Percentiles rank a stretch among this genome's conserved stretches.
phyloP scores from a whole-genome alignment of 2,329 filamentous ascomycete species.

The Diaporthe vaccinii region DNA sequence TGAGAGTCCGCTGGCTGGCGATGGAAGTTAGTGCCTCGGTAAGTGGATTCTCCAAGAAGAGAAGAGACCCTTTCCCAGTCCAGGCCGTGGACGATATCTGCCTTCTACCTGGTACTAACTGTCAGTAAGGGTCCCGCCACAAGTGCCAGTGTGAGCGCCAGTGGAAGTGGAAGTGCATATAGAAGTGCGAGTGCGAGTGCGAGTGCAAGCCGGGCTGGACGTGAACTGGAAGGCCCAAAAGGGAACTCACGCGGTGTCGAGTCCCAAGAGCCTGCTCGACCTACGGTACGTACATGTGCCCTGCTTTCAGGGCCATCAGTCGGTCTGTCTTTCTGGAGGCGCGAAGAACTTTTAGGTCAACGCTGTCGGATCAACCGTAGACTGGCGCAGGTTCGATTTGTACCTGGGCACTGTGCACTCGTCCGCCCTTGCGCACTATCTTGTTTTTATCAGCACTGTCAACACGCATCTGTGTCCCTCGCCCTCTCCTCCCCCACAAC shows the following conservation, averaged over 20 bases:
- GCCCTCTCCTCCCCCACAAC: conserved; percentile 2
- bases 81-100: not conserved
- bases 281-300: conserved; percentile 27
- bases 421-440: not conserved
- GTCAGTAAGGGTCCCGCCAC: conserved; percentile 9
- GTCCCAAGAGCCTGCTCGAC: conserved; percentile 6
- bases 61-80: not conserved
- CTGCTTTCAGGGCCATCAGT: not conserved
- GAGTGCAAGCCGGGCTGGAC: not conserved
- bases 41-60: not conserved
- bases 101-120: not conserved
- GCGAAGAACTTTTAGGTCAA: not conserved
- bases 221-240: not conserved
- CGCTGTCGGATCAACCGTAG: not conserved
- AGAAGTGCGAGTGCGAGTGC: not conserved
- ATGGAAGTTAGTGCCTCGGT: conserved; percentile 6
- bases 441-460: conserved; percentile 2
- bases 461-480: not conserved
- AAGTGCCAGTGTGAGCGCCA: not conserved
- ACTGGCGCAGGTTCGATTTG: not conserved
- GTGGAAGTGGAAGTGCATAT: not conserved
- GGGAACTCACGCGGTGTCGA: not conserved
- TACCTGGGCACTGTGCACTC: conserved; percentile 1
- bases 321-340: not conserved
- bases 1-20: conserved; percentile 2